Evolutionary conservation across 495 filamentous ascomycete genomes (phyloP), one percentile per base, ranked within the genome.

Genomic region (Entonaema liquescens): DNA sequence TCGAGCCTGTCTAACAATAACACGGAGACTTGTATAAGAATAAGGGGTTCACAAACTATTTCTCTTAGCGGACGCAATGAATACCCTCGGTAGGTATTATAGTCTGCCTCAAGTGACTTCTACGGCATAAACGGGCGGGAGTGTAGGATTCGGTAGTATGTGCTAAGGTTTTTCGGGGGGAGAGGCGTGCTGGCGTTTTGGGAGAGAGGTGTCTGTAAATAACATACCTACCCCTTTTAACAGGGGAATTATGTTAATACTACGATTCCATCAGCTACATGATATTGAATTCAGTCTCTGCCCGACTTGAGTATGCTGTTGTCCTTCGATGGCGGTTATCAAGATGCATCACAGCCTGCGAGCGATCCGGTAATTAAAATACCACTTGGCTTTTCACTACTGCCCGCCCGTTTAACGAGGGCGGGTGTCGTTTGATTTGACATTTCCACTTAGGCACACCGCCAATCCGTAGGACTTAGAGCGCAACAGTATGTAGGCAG

Each of bases 161-260:
- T n/a, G 53, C 31, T 31, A 50, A 25, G 36, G 28, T 17, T 61
- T 68, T 61, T 33, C 31, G 31, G 31, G 29, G 57, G 65, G 17
- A 5, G 26, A 62, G 58, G 56, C 47, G 56, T 49, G 25, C 2
- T 6, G 64, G 64, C 64, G 64, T 67, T 67, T 19, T 31, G 19
- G 44, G 57, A 35, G 31, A 26, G 21, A 59, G 15, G 44, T 40
- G 42, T 67, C 40, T 55, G 49, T 35, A 59, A 23, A 54, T 60
- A 61, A 47, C 57, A 60, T 60, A 38, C 29, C 29, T 28, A 35
- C 63, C 63, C 44, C 55, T 59, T 59, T 49, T 53, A 65, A 40
- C 7, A 19, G 25, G 53, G 31, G 11, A 33, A 40, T 25, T 31
- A 40, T 50, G 47, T 28, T 49, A n/a, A 38, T 57, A 56, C 31